These are phyloP conservation scores for Alternaria ventricosa DNA, from an alignment of 2,329 filamentous ascomycete species.

Conservation along the genomic window DNA sequence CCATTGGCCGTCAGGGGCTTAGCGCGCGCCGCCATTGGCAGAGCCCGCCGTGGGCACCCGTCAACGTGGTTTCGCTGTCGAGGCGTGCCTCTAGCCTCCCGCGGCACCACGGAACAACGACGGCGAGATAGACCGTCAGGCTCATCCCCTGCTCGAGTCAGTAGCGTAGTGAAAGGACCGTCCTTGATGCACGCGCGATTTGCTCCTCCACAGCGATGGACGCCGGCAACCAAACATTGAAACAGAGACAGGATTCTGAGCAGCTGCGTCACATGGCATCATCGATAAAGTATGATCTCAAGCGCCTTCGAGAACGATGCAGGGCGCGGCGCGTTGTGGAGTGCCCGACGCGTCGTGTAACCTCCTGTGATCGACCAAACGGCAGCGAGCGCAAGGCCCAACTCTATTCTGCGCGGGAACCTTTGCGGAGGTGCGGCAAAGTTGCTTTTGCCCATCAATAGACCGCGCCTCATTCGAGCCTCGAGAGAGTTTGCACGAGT, in stretches of 20 bases:
- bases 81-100: slow-evolving; percentile 39
- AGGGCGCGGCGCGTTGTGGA: slow-evolving; percentile 28
- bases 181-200: slow-evolving; percentile 25
- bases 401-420: slow-evolving; percentile 16
- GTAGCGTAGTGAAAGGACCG: slow-evolving; percentile 15
- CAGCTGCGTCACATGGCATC: slow-evolving; percentile 22
- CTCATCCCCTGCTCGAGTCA: slow-evolving; percentile 27
- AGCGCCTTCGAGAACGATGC: slow-evolving; percentile 15
- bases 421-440: slow-evolving; percentile 20
- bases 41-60: slow-evolving; percentile 27
- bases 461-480: slow-evolving; percentile 10
- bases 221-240: neutral
- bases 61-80: slow-evolving; percentile 36
- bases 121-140: slow-evolving; percentile 29
- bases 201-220: slow-evolving; percentile 15
- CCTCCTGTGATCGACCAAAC: slow-evolving; percentile 27
- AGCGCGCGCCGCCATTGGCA: slow-evolving; percentile 25
- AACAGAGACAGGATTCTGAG: neutral
- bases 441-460: slow-evolving; percentile 15
- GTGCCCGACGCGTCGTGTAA: slow-evolving; percentile 28
- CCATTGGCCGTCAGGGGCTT: slow-evolving; percentile 24
- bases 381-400: slow-evolving; percentile 19
- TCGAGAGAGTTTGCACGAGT: slow-evolving; percentile 18
- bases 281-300: slow-evolving; percentile 13
- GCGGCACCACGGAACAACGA: slow-evolving; percentile 36